Base-by-base conservation (phyloP, 1,284 basidiomycete species). In the Irpex rosettiformis region DNA sequence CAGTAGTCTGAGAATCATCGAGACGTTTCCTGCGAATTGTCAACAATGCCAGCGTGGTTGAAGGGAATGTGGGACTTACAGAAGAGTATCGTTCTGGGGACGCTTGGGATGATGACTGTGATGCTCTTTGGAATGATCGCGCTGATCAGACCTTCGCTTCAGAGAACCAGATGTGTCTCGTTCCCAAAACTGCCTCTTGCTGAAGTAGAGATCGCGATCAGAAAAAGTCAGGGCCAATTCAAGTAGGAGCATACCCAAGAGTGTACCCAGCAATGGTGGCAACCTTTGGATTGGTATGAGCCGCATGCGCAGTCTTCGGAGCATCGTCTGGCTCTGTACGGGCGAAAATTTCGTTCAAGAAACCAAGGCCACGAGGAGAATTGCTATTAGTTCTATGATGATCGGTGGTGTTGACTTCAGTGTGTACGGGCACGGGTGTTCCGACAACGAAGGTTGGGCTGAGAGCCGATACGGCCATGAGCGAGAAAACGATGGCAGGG, bases 391-490 rank as follows among this genome's bases (percentile, higher is more conserved):
- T 25, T 18, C 27, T 51, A 24, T 51, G 48, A 6, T 22, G 48
- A 11, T 51, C 48, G 10, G 27, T 18, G 48, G 22, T 16, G 27
- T 21, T 24, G 22, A 29, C 13, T 11, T 51, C 48, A 37, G 58
- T 59, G 10, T 58, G 59, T 2, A 27, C 28, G 6, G 64, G 57
- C 43, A 65, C 16, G 13, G 70, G 67, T 1, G 65, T 60, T 18
- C 61, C 64, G 45, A 51, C 51, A 21, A 62, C 62, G 22, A 69
- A 48, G 4, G 56, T 42, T 4, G 70, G 64, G 62, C 64, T 66
- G 58, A 70, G 58, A 10, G 61, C 64, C 18, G 66, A 66, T 7
- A 61, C 60, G 45, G 64, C 64, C 51, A 69, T 59, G 55, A 71
- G 40, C 18, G 67, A 62, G 51, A 66, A 65, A 42, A 66, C 61